These are phyloP conservation scores for Phyllosticta capitalensis DNA, from an alignment of 2,329 filamentous ascomycete genomes.

Conservation along the genomic window DNA sequence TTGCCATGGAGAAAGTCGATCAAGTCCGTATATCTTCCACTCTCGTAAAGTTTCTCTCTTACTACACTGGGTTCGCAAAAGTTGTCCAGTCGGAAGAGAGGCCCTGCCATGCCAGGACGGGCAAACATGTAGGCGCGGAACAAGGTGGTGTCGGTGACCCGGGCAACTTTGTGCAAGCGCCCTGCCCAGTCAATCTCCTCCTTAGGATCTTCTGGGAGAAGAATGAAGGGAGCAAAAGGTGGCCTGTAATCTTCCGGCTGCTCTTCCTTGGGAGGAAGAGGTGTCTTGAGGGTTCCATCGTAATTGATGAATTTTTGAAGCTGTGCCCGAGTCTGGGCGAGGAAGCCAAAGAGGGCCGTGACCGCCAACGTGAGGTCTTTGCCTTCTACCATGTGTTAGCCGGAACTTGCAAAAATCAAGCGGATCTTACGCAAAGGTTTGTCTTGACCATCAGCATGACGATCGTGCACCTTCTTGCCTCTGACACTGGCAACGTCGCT, in stretches of 20 bases:
- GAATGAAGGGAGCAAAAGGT: slow-evolving; percentile 34
- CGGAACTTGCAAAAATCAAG: neutral
- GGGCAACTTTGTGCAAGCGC: slow-evolving; percentile 66
- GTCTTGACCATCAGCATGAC: slow-evolving; percentile 34
- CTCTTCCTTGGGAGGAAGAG: slow-evolving; percentile 39
- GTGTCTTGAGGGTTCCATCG: slow-evolving; percentile 49
- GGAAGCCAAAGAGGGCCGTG: slow-evolving; percentile 72
- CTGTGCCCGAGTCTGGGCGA: slow-evolving; percentile 69
- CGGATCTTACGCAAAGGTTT: slow-evolving; percentile 27
- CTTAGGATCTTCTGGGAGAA: slow-evolving; percentile 19
- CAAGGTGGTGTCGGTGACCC: slow-evolving; percentile 82
- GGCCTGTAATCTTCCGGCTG: slow-evolving; percentile 29
- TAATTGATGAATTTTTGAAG: slow-evolving; percentile 52
- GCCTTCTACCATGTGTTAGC: slow-evolving; percentile 44
- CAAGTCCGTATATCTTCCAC: slow-evolving; percentile 79
- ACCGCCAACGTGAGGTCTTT: slow-evolving; percentile 78
- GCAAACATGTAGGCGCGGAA: slow-evolving; percentile 95
- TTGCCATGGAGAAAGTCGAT: slow-evolving; percentile 98
- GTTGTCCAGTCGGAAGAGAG: slow-evolving; percentile 90
- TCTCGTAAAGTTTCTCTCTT: slow-evolving; percentile 82
- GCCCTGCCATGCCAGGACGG: slow-evolving; percentile 71
- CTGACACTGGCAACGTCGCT: slow-evolving; percentile 49
- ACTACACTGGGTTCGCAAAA: slow-evolving; percentile 96
- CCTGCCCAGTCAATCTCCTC: slow-evolving; percentile 52
- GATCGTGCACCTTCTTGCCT: slow-evolving; percentile 34